Evolutionary conservation across 1,284 basidiomycete genomes (phyloP).

Genomic region (Ceratobasidium sp.): DNA sequence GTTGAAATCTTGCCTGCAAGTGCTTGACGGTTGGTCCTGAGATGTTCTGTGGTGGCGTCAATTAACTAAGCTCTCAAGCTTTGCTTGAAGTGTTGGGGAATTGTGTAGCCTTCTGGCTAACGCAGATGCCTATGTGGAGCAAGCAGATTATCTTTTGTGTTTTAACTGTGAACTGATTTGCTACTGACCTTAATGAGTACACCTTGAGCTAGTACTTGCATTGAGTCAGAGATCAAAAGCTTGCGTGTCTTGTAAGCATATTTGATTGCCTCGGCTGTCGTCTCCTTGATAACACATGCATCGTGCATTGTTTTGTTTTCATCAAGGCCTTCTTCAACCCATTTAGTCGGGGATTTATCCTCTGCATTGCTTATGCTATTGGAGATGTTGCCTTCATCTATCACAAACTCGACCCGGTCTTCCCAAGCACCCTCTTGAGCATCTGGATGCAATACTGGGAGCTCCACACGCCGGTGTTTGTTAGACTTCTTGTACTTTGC

Average conservation of each 20-base stretch:
- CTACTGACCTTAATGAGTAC: constrained; percentile 13
- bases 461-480: background rate
- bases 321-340: background rate
- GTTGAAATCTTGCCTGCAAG: too few relatives aligned
- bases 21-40: too few relatives aligned
- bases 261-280: background rate
- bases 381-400: background rate
- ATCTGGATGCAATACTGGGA: background rate
- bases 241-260: background rate
- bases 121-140: background rate
- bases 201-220: background rate
- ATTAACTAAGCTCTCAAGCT: too few relatives aligned
- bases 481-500: background rate
- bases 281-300: background rate
- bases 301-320: background rate
- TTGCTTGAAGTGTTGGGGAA: too few relatives aligned
- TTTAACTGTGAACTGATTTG: background rate
- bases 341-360: background rate
- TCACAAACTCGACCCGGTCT: background rate
- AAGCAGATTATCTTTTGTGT: background rate
- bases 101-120: background rate
- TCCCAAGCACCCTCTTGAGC: background rate
- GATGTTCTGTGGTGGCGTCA: too few relatives aligned
- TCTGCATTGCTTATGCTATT: background rate
- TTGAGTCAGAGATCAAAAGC: background rate